These are phyloP conservation scores for Penicillium sp. DNA, from an alignment of 2,329 filamentous ascomycete species.

Conservation along the genomic window DNA sequence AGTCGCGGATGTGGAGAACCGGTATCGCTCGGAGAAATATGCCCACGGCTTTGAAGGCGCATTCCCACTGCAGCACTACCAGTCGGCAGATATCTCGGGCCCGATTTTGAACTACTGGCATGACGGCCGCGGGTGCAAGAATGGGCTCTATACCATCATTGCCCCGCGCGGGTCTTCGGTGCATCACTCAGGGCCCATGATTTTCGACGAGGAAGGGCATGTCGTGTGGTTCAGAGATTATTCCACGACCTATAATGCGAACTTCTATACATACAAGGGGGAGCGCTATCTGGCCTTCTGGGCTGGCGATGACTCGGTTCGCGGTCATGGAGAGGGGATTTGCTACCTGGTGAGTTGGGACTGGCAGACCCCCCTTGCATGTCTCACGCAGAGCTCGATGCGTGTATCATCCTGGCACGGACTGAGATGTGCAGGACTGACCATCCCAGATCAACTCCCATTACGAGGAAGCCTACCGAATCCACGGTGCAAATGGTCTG, in stretches of 20 bases:
- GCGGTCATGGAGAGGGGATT: slow-evolving; percentile 48
- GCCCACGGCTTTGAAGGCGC: slow-evolving; percentile 21
- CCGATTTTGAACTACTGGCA: slow-evolving; percentile 28
- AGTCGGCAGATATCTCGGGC: slow-evolving; percentile 23
- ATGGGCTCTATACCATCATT: slow-evolving; percentile 41
- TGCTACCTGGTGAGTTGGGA: slow-evolving; percentile 45
- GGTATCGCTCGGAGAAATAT: slow-evolving; percentile 17
- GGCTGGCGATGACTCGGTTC: slow-evolving; percentile 47
- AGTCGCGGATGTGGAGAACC: slow-evolving; percentile 3
- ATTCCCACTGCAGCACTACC: slow-evolving; percentile 29
- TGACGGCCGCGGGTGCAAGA: slow-evolving; percentile 35
- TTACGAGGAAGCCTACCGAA: slow-evolving; percentile 37
- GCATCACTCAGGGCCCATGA: slow-evolving; percentile 41
- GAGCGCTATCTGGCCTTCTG: slow-evolving; percentile 50
- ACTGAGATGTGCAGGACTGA: no score
- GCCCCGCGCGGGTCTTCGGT: slow-evolving; percentile 38
- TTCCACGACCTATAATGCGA: slow-evolving; percentile 46
- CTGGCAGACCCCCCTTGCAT: no score
- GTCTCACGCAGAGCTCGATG: no score
- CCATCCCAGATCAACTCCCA: slow-evolving; percentile 33
- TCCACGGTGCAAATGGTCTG: slow-evolving; percentile 39
- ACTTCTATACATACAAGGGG: slow-evolving; percentile 46
- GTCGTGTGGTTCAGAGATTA: slow-evolving; percentile 47
- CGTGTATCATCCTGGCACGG: no score
- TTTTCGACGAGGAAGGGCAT: slow-evolving; percentile 46